These are phyloP conservation scores for Trichoderma afroharzianum DNA, from an alignment of 2,329 filamentous ascomycete genomes.

Conservation along the genomic window DNA sequence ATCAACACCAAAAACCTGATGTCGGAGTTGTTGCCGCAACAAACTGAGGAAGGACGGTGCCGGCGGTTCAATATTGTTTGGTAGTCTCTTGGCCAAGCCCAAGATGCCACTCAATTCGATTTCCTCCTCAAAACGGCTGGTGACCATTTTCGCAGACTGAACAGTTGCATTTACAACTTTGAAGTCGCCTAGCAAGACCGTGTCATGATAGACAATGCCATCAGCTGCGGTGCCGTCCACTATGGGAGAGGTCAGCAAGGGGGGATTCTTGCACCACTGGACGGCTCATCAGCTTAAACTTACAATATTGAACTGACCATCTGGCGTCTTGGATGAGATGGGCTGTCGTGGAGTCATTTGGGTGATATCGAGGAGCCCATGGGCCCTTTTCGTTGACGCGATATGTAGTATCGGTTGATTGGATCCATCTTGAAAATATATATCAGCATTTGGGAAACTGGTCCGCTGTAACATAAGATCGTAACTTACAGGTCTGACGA, in stretches of 20 bases:
- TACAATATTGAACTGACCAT: slow-evolving; percentile 50
- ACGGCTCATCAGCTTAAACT: slow-evolving; percentile 24
- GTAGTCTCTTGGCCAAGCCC: slow-evolving; percentile 47
- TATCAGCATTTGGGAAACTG: background rate
- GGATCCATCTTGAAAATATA: slow-evolving; percentile 45
- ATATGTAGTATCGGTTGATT: slow-evolving; percentile 46
- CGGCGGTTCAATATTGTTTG: slow-evolving; percentile 41
- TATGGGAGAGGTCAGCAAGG: slow-evolving; percentile 20
- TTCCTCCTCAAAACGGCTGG: slow-evolving; percentile 41
- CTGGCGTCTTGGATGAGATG: slow-evolving; percentile 38
- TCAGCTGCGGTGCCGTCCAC: slow-evolving; percentile 43
- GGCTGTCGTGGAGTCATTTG: slow-evolving; percentile 44
- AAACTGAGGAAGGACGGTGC: slow-evolving; percentile 45
- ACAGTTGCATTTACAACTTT: slow-evolving; percentile 44
- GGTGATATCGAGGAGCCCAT: slow-evolving; percentile 40
- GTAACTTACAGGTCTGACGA: slow-evolving; percentile 60
- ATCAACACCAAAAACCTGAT: slow-evolving; percentile 48
- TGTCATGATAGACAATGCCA: slow-evolving; percentile 51
- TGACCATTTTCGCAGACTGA: slow-evolving; percentile 45
- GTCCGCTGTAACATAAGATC: too few species aligned
- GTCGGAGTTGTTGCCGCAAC: slow-evolving; percentile 38
- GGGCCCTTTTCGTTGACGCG: slow-evolving; percentile 33
- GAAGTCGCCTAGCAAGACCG: slow-evolving; percentile 44
- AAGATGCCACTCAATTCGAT: slow-evolving; percentile 47
- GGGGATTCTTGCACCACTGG: background rate